Conservation (phyloP, 2,329 filamentous ascomycete species). For the Aspergillus sp. region DNA sequence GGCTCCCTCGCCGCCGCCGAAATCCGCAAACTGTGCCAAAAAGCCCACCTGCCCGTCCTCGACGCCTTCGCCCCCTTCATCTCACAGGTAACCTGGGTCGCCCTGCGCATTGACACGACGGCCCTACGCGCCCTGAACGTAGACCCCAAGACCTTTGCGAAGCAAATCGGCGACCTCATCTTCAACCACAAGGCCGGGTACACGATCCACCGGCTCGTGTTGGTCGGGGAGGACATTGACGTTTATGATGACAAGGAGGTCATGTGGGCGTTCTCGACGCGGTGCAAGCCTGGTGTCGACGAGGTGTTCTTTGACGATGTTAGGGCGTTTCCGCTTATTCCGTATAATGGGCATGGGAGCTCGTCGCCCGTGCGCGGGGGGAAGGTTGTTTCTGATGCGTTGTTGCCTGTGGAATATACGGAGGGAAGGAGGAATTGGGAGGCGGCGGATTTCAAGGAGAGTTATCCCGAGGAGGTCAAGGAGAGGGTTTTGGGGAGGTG, state of each 20-base stretch:
- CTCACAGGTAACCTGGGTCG: slow-evolving; percentile 55
- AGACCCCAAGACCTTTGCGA: slow-evolving; percentile 45
- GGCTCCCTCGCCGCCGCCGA: slow-evolving; percentile 51
- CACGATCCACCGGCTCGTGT: slow-evolving; percentile 50
- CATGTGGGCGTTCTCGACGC: slow-evolving; percentile 55
- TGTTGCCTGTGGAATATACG: slow-evolving; percentile 51
- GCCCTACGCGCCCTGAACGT: slow-evolving; percentile 62
- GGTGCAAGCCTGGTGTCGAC: slow-evolving; percentile 51
- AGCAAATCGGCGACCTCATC: slow-evolving; percentile 49
- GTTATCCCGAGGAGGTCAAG: slow-evolving; percentile 47
- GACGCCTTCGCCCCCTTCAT: slow-evolving; percentile 53
- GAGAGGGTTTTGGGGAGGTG: slow-evolving; percentile 44
- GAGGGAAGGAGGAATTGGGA: slow-evolving; percentile 37
- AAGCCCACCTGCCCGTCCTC: slow-evolving; percentile 48
- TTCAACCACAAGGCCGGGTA: slow-evolving; percentile 48
- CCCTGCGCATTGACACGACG: slow-evolving; percentile 60
- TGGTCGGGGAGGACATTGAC: slow-evolving; percentile 58
- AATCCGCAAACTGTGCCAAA: slow-evolving; percentile 44
- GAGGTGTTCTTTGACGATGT: slow-evolving; percentile 54
- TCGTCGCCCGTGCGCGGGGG: slow-evolving; percentile 41
- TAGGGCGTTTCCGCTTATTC: slow-evolving; percentile 50
- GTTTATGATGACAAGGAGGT: slow-evolving; percentile 52
- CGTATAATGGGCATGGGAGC: slow-evolving; percentile 53
- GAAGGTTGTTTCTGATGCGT: slow-evolving; percentile 53
- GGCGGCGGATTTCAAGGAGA: slow-evolving; percentile 38